Evolutionary conservation across 176 grass and related monocot genomes (phyloP), one percentile per base, ranked within the genome.

Genomic region (Carex cristatella): DNA sequence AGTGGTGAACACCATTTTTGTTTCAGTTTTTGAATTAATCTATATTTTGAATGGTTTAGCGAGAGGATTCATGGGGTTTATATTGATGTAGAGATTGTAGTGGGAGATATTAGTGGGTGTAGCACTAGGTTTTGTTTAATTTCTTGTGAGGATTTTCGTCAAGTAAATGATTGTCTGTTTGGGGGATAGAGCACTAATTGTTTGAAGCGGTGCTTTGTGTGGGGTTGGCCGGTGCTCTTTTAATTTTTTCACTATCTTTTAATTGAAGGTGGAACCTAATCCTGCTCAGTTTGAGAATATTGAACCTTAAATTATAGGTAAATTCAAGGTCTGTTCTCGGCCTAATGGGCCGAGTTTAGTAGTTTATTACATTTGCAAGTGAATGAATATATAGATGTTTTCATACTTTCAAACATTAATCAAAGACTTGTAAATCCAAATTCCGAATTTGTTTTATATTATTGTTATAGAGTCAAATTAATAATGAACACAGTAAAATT

Each of bases 1-100:
- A 40, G 18, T 23, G 70, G 85, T 70, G 48, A 56, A 3, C 30
- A 76, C 92, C 95, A 94, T 94, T 70, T 58, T 80, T 68, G 53
- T 7, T 23, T 11, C 14, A 35, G 57, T 55, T 54, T 65, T 79
- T 51, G 35, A 48, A 55, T 35, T 30, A 40, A 40, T 40, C 32
- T 40, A 33, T 40, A 33, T 19, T 28, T 33, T 53, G 27, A 30
- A 33, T 79, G 74, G 15, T 69, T 68, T 40, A 15, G 46, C 61
- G 12, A 53, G 42, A 54, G 35, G 40, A 23, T 32, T 69, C 42
- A 14, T 54, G 42, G 81, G 79, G 63, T 31, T 64, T 83, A 83
- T 83, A 83, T 83, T 48, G 42, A 83, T 54, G 19, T 10, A 2
- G 19, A 16, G 63, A 32, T 83, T 42, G 12, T 83, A 83, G 81